A percentile compares a stretch with the other conserved stretches of the same genome.
phyloP scores from a whole-genome alignment of 805 yeast species.

The Candida koratica region DNA sequence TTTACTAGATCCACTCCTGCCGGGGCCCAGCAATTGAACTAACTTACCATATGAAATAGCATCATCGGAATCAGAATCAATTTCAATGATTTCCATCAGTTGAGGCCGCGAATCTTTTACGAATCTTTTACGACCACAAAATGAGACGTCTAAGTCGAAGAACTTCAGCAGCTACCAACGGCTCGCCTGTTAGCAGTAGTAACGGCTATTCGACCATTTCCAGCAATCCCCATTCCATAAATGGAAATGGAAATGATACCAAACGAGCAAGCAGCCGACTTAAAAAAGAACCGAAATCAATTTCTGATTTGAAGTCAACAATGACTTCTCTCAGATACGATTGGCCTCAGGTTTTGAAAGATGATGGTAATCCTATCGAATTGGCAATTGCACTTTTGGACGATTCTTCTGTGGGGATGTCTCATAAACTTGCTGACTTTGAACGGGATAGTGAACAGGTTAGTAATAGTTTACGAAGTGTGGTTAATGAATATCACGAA shows the following conservation, averaged over 20 bases:
- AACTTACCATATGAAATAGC: conserved; percentile 2
- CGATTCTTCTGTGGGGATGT: conserved; percentile 86
- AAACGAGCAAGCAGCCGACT: conserved; percentile 4
- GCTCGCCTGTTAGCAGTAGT: neutral
- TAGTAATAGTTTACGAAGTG: conserved; percentile 53
- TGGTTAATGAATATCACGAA: conserved; percentile 79
- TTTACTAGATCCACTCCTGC: neutral
- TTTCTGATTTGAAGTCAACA: conserved; percentile 33
- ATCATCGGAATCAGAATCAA: conserved; percentile 2
- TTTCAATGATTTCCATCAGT: conserved; percentile 9
- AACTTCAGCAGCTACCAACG: conserved; percentile 5
- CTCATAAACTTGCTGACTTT: conserved; percentile 68
- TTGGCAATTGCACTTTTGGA: conserved; percentile 80
- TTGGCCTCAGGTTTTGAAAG: conserved; percentile 40
- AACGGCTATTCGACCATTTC: neutral
- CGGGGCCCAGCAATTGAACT: neutral
- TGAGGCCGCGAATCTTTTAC: conserved; percentile 1
- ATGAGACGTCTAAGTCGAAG: conserved; percentile 9
- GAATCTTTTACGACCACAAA: conserved; percentile 2
- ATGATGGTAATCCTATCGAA: conserved; percentile 73
- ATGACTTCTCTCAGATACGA: conserved; percentile 38
- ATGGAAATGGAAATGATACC: conserved; percentile 1
- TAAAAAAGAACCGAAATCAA: conserved; percentile 18
- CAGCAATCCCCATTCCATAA: neutral
- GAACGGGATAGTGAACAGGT: conserved; percentile 54